Evolutionary conservation across 2,329 filamentous ascomycete genomes (phyloP).

Genomic region (Trichoderma asperellum): DNA sequence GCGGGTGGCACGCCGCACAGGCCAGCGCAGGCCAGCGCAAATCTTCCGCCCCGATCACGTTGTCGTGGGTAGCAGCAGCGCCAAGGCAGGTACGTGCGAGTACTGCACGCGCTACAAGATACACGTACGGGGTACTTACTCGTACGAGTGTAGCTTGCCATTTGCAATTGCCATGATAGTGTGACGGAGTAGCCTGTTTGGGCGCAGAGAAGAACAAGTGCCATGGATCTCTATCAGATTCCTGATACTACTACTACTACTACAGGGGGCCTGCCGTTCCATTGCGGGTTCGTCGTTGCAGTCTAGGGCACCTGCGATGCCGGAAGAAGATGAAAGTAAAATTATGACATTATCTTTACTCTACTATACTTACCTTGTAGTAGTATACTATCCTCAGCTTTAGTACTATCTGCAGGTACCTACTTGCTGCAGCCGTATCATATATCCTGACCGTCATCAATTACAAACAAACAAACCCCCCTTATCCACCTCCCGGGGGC

Average conservation of each 20-base stretch:
- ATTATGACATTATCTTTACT: background rate
- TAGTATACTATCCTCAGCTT: background rate
- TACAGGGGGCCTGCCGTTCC: too few relatives aligned
- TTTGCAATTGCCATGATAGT: background rate
- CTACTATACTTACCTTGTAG: background rate
- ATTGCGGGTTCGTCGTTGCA: background rate
- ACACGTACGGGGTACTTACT: background rate
- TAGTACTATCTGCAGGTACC: too few relatives aligned
- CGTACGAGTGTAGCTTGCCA: background rate
- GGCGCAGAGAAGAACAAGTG: background rate
- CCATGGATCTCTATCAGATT: background rate
- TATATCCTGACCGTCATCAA: background rate
- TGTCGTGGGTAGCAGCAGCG: conserved; percentile 1
- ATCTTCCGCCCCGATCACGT: conserved; percentile 12
- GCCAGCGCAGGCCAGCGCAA: conserved; percentile 17
- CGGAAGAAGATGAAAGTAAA: background rate
- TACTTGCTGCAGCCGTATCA: background rate
- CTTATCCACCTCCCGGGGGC: background rate
- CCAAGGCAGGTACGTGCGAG: background rate
- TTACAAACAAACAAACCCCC: background rate
- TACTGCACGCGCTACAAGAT: background rate
- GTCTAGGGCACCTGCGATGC: too few relatives aligned
- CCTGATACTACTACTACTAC: background rate
- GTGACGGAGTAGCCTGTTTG: background rate
- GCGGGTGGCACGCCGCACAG: conserved; percentile 14